A percentile compares a stretch with the other conserved stretches of the same genome.
Evolutionary conservation across 257 asterid species (phyloP).

Genomic region (Penstemon eatonii): DNA sequence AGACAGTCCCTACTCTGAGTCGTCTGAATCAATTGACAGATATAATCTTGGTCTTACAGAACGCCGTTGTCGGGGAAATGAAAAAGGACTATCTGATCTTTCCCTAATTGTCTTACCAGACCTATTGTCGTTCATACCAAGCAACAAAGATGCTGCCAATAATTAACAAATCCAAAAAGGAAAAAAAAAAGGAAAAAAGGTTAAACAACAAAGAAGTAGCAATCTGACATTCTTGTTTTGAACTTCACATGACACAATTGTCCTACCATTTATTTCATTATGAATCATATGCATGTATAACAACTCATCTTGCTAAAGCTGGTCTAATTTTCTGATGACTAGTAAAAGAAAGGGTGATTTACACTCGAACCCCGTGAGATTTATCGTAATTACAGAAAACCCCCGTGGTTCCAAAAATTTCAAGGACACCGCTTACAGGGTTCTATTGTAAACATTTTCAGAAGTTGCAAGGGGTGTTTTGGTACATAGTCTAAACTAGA

Average conservation of each 20-base stretch:
- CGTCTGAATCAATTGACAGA: conserved; percentile 76
- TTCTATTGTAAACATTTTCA: too few species aligned
- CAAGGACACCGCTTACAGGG: too few species aligned
- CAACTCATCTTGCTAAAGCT: conserved; percentile 5
- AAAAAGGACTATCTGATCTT: conserved; percentile 79
- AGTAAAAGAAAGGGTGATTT: too few species aligned
- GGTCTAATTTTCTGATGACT: neutral
- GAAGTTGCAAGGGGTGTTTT: too few species aligned
- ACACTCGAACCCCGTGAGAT: too few species aligned
- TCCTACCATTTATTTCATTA: neutral
- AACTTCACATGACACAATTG: neutral
- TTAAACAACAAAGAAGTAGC: conserved; percentile 15
- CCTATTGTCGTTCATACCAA: conserved; percentile 53
- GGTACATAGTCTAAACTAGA: too few species aligned
- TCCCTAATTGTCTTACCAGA: conserved; percentile 63
- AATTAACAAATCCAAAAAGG: conserved; percentile 11
- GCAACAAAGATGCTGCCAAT: conserved; percentile 68
- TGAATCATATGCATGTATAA: conserved; percentile 16
- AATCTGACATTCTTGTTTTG: neutral
- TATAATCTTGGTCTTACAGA: conserved; percentile 86
- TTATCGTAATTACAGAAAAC: too few species aligned
- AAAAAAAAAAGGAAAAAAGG: conserved; percentile 9
- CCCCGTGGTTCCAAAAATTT: too few species aligned
- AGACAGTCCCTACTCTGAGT: conserved; percentile 59
- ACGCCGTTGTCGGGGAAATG: conserved; percentile 85